A percentile compares a stretch with the other conserved stretches of the same genome.
phyloP scores from a whole-genome alignment of 2,329 filamentous ascomycete genomes.

The Tympanopsis confertula region DNA sequence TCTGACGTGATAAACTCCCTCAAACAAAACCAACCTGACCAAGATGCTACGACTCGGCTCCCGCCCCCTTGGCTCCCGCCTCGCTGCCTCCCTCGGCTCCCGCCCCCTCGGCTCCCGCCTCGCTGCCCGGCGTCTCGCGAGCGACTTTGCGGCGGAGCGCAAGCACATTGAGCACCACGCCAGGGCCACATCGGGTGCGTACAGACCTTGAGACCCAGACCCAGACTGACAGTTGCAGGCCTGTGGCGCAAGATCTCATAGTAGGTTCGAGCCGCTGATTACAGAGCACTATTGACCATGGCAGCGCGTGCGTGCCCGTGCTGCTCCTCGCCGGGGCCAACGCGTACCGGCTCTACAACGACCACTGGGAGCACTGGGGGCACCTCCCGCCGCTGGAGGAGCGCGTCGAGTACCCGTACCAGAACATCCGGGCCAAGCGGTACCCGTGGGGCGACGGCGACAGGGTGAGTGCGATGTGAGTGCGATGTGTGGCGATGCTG shows the following conservation, averaged over 20 bases:
- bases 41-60: too few species aligned
- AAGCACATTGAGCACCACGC: constrained; percentile 85
- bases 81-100: too few species aligned
- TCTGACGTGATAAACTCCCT: too few species aligned
- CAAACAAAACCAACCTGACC: too few species aligned
- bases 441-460: constrained; percentile 91
- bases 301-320: constrained; percentile 58
- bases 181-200: constrained; percentile 68
- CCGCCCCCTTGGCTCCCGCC: too few species aligned
- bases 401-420: constrained; percentile 85
- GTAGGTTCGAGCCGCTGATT: constrained; percentile 52
- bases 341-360: constrained; percentile 81
- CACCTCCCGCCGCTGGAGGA: constrained; percentile 84
- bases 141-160: too few species aligned
- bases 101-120: too few species aligned
- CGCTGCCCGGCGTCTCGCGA: too few species aligned
- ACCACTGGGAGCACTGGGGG: constrained; percentile 92
- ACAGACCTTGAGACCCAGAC: constrained; percentile 5
- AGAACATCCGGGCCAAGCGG: constrained; percentile 96
- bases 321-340: constrained; percentile 65
- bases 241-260: constrained; percentile 96
- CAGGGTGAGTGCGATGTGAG: constrained; percentile 61
- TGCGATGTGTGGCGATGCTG: constrained; percentile 2
- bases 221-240: too few species aligned
- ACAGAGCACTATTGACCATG: constrained; percentile 8